Conservation (phyloP, 306 rosid genomes). For the Prinsepia uniflora region DNA sequence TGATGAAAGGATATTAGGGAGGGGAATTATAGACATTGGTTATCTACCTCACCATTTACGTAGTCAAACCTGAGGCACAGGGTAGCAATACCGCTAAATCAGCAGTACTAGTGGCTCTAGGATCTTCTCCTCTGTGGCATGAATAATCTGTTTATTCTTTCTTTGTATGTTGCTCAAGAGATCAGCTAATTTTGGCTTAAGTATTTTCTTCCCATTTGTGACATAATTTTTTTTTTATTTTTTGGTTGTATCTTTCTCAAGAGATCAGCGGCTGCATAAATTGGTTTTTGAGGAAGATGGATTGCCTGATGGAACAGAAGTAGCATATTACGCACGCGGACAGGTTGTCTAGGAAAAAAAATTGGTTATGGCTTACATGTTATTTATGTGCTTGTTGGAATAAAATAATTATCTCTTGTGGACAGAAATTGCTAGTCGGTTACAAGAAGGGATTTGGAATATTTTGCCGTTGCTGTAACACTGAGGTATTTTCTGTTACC, state of each 20-base stretch:
- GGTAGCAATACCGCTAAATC: too few relatives aligned
- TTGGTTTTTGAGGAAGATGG: constrained; percentile 91
- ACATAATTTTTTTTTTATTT: constrained; percentile 17
- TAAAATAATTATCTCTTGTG: constrained; percentile 22
- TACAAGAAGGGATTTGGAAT: constrained; percentile 83
- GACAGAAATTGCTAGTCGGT: constrained; percentile 92
- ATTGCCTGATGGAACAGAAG: constrained; percentile 94
- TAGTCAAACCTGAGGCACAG: too few relatives aligned
- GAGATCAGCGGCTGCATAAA: constrained; percentile 84
- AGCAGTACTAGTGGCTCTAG: too few relatives aligned
- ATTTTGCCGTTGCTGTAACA: constrained; percentile 83
- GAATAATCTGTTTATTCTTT: constrained; percentile 21
- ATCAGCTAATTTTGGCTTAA: constrained; percentile 32
- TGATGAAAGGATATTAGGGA: too few relatives aligned
- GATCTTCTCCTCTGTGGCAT: constrained; percentile 5
- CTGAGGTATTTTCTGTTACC: constrained; percentile 50
- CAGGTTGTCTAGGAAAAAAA: constrained; percentile 55
- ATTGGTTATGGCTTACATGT: constrained; percentile 26
- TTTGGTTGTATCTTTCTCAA: constrained; percentile 29
- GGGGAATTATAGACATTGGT: too few relatives aligned
- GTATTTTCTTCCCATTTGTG: constrained; percentile 13
- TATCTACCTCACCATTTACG: too few relatives aligned
- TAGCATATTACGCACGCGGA: constrained; percentile 95
- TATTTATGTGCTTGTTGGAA: constrained; percentile 7
- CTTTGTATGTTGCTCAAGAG: constrained; percentile 41